Evolutionary conservation across 805 yeast genomes (phyloP).

Genomic region (Yarrowia hollandica): DNA sequence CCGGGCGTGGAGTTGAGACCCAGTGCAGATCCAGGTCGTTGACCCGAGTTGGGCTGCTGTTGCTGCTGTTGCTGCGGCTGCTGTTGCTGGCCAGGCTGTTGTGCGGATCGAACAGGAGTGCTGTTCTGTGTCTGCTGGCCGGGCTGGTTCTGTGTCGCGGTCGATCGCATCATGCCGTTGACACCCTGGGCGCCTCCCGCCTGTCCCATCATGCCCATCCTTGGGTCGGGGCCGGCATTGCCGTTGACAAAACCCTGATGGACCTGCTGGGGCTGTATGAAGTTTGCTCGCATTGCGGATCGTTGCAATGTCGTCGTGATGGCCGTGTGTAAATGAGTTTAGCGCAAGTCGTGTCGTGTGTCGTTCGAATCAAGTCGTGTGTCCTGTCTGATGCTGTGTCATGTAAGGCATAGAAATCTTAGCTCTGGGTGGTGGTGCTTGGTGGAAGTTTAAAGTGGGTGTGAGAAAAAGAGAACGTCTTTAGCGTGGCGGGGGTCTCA

Average conservation of each 20-base stretch:
- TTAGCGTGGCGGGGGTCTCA: no score
- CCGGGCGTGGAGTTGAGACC: constrained; percentile 19
- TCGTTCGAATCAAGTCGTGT: constrained; percentile 4
- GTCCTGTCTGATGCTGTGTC: constrained; percentile 13
- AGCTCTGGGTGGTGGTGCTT: constrained; percentile 11
- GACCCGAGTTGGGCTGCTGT: neutral
- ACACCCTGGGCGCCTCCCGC: constrained; percentile 12
- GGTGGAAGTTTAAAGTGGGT: neutral
- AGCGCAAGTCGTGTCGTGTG: neutral
- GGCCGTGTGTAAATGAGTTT: neutral
- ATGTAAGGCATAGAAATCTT: constrained; percentile 1
- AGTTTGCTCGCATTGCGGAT: constrained; percentile 25
- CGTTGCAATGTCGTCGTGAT: neutral
- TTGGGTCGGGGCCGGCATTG: constrained; percentile 24
- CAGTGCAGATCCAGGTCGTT: constrained; percentile 14
- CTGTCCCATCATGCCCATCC: constrained; percentile 27
- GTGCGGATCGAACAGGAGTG: constrained; percentile 13
- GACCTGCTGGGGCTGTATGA: constrained; percentile 28
- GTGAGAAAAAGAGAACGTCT: no score
- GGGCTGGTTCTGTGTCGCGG: constrained; percentile 5
- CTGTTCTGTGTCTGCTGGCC: constrained; percentile 23
- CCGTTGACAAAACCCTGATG: constrained; percentile 25
- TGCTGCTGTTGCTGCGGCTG: constrained; percentile 2
- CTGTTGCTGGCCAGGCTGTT: constrained; percentile 7
- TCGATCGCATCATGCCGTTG: constrained; percentile 28